Evolutionary conservation across 176 grass and related monocot genomes (phyloP).

Genomic region (barley (Hordeum vulgare)): MorexV3_pseudomolecules_assembly NC_058519.1:595725505-595726004

Average conservation of each 20-base stretch:
- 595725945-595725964: not conserved
- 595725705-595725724: slow-evolving; percentile 86
- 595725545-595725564: not conserved
- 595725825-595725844: slow-evolving; percentile 76
- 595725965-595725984: slow-evolving; percentile 40
- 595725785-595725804: slow-evolving; percentile 95
- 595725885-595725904: slow-evolving; percentile 63
- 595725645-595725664: not conserved
- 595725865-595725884: slow-evolving; percentile 82
- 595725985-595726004: slow-evolving; percentile 88
- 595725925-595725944: not conserved
- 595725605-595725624: slow-evolving; percentile 10
- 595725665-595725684: not conserved
- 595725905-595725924: not conserved
- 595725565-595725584: not conserved
- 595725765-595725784: slow-evolving; percentile 90
- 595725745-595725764: slow-evolving; percentile 88
- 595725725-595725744: slow-evolving; percentile 82
- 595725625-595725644: not conserved
- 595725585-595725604: not conserved
- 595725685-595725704: slow-evolving; percentile 59
- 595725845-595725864: slow-evolving; percentile 82
- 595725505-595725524: not conserved
- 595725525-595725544: not conserved
- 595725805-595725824: slow-evolving; percentile 75